phyloP scores from a whole-genome alignment of 2,329 filamentous ascomycete species.

The Cytospora piceae region DNA sequence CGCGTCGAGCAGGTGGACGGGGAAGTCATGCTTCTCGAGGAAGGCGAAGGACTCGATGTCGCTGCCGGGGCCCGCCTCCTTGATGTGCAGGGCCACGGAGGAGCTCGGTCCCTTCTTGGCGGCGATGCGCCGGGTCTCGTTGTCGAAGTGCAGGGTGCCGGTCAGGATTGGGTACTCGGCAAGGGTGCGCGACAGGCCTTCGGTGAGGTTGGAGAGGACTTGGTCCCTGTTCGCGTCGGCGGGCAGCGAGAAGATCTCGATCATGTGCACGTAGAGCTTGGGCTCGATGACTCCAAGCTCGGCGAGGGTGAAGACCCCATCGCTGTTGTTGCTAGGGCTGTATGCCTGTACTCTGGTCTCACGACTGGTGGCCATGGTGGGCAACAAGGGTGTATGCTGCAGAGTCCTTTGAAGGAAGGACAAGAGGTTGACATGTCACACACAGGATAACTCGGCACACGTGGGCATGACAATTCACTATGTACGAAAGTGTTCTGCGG shows the following conservation, averaged over 20 bases:
- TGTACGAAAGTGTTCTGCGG: not conserved
- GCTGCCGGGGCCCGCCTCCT: constrained; percentile 11
- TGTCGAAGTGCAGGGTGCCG: constrained; percentile 20
- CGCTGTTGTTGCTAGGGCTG: constrained; percentile 3
- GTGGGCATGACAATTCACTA: not conserved
- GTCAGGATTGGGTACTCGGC: constrained; percentile 20
- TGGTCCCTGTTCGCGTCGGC: constrained; percentile 6
- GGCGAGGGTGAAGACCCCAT: constrained; percentile 18
- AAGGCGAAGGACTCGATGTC: constrained; percentile 15
- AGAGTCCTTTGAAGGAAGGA: not conserved
- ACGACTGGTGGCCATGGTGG: constrained; percentile 9
- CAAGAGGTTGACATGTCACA: constrained; percentile 8
- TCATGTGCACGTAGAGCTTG: constrained; percentile 23
- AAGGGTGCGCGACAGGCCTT: constrained; percentile 17
- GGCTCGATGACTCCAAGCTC: constrained; percentile 20
- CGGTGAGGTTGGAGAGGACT: constrained; percentile 5
- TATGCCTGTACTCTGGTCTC: constrained; percentile 5
- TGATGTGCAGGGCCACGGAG: constrained; percentile 15
- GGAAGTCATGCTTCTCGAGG: constrained; percentile 23
- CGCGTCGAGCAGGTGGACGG: constrained; percentile 23
- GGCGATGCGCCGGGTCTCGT: constrained; percentile 14
- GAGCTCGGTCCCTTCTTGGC: constrained; percentile 10
- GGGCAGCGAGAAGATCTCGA: constrained; percentile 21
- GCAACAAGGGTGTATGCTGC: not conserved
- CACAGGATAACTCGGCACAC: not conserved